These are phyloP conservation scores for Rubia yunnanensis DNA, from an alignment of 257 asterid genomes.

Conservation along the genomic window DNA sequence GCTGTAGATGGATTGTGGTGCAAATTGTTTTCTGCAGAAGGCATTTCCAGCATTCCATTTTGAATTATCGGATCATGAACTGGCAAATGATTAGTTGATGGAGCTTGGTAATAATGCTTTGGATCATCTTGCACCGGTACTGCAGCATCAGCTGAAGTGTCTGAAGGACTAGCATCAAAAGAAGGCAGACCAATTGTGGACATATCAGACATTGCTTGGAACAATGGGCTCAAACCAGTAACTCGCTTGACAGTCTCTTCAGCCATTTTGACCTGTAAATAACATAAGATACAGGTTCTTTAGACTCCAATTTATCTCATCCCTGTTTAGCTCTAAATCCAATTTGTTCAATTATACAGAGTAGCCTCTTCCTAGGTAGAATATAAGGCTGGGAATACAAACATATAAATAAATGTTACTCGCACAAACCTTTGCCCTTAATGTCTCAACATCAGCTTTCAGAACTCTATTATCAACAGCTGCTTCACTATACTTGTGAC, in stretches of 20 bases:
- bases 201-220: constrained; percentile 78
- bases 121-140: constrained; percentile 57
- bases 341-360: neutral
- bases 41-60: constrained; percentile 31
- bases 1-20: constrained; percentile 26
- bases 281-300: neutral
- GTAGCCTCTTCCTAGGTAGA: neutral
- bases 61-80: constrained; percentile 32
- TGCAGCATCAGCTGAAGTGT: constrained; percentile 57
- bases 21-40: constrained; percentile 25
- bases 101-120: constrained; percentile 37
- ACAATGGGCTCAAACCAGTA: constrained; percentile 69
- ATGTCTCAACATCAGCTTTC: constrained; percentile 93
- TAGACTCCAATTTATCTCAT: neutral
- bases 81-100: constrained; percentile 30
- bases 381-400: neutral
- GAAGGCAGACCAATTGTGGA: constrained; percentile 54
- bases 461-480: constrained; percentile 93
- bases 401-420: neutral
- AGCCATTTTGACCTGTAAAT: constrained; percentile 80
- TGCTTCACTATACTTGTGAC: constrained; percentile 79
- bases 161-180: constrained; percentile 51
- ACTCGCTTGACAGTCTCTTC: constrained; percentile 85
- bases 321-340: neutral
- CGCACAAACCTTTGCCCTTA: constrained; percentile 75